Conservation (phyloP, 1,284 basidiomycete species). For the Caloboletus inedulis region DNA sequence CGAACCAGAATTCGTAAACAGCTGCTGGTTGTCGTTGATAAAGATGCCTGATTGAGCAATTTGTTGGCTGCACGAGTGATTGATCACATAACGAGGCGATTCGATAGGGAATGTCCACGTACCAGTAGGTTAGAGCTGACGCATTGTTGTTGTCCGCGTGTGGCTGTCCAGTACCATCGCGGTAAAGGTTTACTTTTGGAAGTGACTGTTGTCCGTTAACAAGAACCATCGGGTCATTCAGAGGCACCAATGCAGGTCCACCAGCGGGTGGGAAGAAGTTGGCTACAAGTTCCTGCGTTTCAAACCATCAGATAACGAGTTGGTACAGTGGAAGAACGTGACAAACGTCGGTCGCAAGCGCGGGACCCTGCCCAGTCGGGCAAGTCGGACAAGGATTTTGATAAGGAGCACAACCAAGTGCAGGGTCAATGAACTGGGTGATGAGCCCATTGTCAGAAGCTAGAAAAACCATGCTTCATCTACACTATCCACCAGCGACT, state of each 20-base stretch:
- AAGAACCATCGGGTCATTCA: constrained; percentile 29
- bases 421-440: constrained; percentile 24
- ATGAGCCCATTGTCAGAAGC: constrained; percentile 29
- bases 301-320: neutral
- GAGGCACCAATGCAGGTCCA: constrained; percentile 24
- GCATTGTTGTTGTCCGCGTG: constrained; percentile 23
- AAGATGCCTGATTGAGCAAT: constrained; percentile 24
- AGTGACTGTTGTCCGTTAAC: constrained; percentile 26
- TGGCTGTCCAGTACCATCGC: constrained; percentile 27
- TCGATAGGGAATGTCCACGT: neutral
- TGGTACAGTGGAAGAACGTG: neutral
- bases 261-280: constrained; percentile 26
- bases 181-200: constrained; percentile 28
- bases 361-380: constrained; percentile 17
- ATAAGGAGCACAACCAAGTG: constrained; percentile 23
- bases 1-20: constrained; percentile 17
- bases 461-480: neutral
- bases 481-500: neutral
- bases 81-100: neutral
- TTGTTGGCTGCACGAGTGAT: constrained; percentile 17
- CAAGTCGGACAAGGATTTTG: constrained; percentile 29
- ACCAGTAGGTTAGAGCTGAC: constrained; percentile 24
- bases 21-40: constrained; percentile 22
- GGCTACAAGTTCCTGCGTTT: constrained; percentile 22
- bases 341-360: constrained; percentile 27